Conservation (phyloP, 2,329 filamentous ascomycete genomes). For the Penicillium sp. region DNA sequence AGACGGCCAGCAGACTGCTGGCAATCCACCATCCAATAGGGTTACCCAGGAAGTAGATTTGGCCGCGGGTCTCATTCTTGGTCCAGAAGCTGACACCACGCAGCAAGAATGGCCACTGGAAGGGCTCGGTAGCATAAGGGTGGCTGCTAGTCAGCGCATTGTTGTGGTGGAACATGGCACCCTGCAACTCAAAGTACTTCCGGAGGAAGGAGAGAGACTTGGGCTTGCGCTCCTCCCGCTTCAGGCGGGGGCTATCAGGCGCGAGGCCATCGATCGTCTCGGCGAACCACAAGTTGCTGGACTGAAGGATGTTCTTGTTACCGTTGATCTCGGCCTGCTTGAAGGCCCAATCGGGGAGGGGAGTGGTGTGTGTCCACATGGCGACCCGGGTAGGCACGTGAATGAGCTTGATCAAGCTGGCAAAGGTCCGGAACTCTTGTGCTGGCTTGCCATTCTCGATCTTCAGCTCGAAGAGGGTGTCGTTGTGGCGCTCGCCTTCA, state of each 20-base stretch:
- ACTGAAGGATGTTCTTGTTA: slow-evolving; percentile 89
- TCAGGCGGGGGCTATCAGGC: slow-evolving; percentile 70
- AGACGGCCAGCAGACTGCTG: slow-evolving; percentile 89
- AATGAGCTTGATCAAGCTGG: slow-evolving; percentile 93
- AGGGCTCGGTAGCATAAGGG: slow-evolving; percentile 91
- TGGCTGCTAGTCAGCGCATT: slow-evolving; percentile 96
- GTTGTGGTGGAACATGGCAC: slow-evolving; percentile 99
- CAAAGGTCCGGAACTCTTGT: slow-evolving; percentile 86
- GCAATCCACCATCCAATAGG: slow-evolving; percentile 97
- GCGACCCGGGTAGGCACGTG: slow-evolving; percentile 94
- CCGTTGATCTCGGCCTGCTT: slow-evolving; percentile 99
- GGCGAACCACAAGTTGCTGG: slow-evolving; percentile 92
- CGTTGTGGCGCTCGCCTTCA: slow-evolving; percentile 73
- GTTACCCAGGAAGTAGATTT: slow-evolving; percentile 99
- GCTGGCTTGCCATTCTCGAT: slow-evolving; percentile 81
- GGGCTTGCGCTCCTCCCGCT: slow-evolving; percentile 75
- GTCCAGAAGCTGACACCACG: slow-evolving; percentile 99
- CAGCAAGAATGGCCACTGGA: slow-evolving; percentile 97
- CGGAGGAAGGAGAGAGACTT: slow-evolving; percentile 84
- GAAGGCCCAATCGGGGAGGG: slow-evolving; percentile 95
- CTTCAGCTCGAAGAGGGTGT: slow-evolving; percentile 90
- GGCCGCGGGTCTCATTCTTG: slow-evolving; percentile 87
- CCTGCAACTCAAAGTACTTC: slow-evolving; percentile 96
- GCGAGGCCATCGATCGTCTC: slow-evolving; percentile 86
- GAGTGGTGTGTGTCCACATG: slow-evolving; percentile 97